phyloP scores from a whole-genome alignment of 1,284 basidiomycete genomes.

The Fomitopsis pinicola region DNA sequence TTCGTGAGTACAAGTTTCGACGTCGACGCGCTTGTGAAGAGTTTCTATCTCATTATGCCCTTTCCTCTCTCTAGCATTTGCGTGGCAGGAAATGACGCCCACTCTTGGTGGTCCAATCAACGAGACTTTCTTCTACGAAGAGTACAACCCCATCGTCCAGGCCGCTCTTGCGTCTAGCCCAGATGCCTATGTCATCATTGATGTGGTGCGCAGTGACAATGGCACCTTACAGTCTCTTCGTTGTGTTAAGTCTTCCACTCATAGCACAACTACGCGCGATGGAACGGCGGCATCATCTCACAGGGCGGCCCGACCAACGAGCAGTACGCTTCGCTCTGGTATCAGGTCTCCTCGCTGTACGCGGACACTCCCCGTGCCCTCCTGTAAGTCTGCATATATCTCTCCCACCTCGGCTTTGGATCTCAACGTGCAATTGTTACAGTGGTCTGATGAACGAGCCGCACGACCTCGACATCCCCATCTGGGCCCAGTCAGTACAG shows the following conservation, averaged over 20 bases:
- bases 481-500: conserved; percentile 45
- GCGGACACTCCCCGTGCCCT: conserved; percentile 43
- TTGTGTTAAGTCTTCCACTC: too few species aligned
- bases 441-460: conserved; percentile 51
- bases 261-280: conserved; percentile 51
- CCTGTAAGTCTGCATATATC: conserved; percentile 25
- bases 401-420: not conserved
- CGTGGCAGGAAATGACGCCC: conserved; percentile 53
- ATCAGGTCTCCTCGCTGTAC: conserved; percentile 48
- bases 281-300: conserved; percentile 45
- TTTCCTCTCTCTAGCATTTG: conserved; percentile 18
- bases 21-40: too few species aligned
- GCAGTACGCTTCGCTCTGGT: conserved; percentile 50
- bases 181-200: conserved; percentile 46
- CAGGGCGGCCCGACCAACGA: conserved; percentile 52
- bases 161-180: conserved; percentile 38
- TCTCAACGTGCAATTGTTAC: not conserved
- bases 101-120: conserved; percentile 43
- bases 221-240: not conserved
- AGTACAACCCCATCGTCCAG: conserved; percentile 46
- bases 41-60: not conserved
- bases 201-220: conserved; percentile 28
- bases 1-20: conserved; percentile 23
- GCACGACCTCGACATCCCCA: conserved; percentile 39
- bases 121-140: conserved; percentile 35